Evolutionary conservation across 2,329 filamentous ascomycete species (phyloP).

Genomic region (Pseudohalonectria lignicola): DNA sequence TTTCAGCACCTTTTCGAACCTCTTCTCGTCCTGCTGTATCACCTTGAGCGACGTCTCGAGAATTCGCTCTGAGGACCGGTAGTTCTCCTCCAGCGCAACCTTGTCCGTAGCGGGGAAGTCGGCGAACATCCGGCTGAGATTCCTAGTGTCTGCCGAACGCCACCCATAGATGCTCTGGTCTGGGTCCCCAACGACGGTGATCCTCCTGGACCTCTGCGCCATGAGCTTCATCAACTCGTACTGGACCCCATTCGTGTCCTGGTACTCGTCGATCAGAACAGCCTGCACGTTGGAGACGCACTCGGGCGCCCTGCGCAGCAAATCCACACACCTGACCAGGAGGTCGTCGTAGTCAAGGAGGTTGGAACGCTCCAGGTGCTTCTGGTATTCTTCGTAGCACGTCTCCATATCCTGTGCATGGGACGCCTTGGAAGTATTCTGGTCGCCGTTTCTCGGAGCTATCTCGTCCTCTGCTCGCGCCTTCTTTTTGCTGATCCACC

Average conservation of each 20-base stretch:
- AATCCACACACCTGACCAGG: slow-evolving; percentile 68
- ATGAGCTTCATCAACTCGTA: slow-evolving; percentile 90
- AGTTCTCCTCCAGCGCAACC: slow-evolving; percentile 85
- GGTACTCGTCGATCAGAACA: slow-evolving; percentile 93
- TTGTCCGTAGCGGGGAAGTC: slow-evolving; percentile 72
- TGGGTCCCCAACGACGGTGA: slow-evolving; percentile 92
- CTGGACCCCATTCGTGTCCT: slow-evolving; percentile 92
- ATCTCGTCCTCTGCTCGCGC: slow-evolving; percentile 38
- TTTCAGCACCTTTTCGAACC: slow-evolving; percentile 70
- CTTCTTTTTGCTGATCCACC: slow-evolving; percentile 64
- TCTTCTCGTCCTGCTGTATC: slow-evolving; percentile 77
- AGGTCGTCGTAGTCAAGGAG: slow-evolving; percentile 92
- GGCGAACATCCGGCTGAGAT: slow-evolving; percentile 65
- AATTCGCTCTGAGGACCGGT: slow-evolving; percentile 81
- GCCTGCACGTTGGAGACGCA: slow-evolving; percentile 86
- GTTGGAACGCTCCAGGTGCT: slow-evolving; percentile 62
- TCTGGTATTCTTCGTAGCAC: slow-evolving; percentile 68
- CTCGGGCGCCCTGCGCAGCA: slow-evolving; percentile 60
- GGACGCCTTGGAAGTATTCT: slow-evolving; percentile 5
- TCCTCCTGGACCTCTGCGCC: slow-evolving; percentile 58
- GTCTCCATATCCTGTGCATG: slow-evolving; percentile 44
- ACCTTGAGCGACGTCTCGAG: slow-evolving; percentile 69
- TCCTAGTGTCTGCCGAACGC: slow-evolving; percentile 84
- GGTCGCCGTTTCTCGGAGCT: slow-evolving; percentile 15
- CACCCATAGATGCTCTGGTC: slow-evolving; percentile 98